Evolutionary conservation across 108 stramenopile species (phyloP), one percentile per base, ranked within the genome.

Genomic region (Nannochloropsis granulata): DNA sequence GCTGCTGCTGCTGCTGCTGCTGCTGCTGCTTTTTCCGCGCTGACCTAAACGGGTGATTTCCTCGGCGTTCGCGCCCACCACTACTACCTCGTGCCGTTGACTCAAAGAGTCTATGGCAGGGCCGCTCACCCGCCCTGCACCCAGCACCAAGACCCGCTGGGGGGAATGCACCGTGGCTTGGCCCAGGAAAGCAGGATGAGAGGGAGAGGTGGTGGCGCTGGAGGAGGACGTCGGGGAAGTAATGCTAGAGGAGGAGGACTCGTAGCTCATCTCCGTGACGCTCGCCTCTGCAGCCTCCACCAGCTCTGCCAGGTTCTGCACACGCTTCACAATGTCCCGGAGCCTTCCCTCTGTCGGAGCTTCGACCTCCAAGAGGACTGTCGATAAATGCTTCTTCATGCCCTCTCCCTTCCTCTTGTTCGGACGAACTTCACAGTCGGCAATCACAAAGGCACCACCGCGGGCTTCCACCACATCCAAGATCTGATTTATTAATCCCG

Each of bases 401-500:
- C 56, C 56, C 2, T 71, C 3, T 7, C 56, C 56, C 56, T n/a
- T 16, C n/a, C 56, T 7, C 56, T n/a, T 16, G 8, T 71, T 71
- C 56, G 56, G 56, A n/a, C 56, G 91, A 12, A 94, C 92, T 81
- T 42, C 84, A 80, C 93, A 93, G 79, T 92, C 91, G 43, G 87
- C 82, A 78, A 95, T 90, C 80, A 45, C 23, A 56, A 83, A 85
- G 78, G 82, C 23, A 19, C 81, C 81, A 2, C 16, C 45, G 10
- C n/a, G 43, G 19, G 83, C 81, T 83, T 94, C 94, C 78, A 94
- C 85, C 14, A 91, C 89, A 86, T 95, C 93, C 21, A 94, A 88
- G 8, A 94, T 83, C 79, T 91, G 90, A 89, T 96, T 96, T 88
- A 96, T 94, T 23, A 95, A 85, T 44, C 93, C 93, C 42, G 92